Base-by-base conservation (phyloP, 148 eudicot genomes). In the Chenopodium album region DNA sequence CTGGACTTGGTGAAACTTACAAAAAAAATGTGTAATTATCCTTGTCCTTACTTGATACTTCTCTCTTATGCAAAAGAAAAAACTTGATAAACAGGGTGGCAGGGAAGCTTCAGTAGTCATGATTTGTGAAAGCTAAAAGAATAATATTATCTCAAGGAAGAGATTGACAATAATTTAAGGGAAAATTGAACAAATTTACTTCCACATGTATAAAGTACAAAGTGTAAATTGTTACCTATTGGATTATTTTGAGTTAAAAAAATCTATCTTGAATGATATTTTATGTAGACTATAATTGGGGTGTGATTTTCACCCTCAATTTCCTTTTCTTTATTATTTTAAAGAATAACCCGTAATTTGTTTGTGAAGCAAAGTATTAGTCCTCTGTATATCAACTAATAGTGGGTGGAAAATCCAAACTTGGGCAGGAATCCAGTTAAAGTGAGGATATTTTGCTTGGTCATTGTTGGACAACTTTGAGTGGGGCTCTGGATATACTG, bases 381-480 rank as follows among this genome's bases (percentile, higher is more conserved):
- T 26, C 4, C 54, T 41, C 4, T 17, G 56, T 28, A 71, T 46
- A 71, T n/a, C 48, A 20, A 65, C 59, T 76, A 28, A 81, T 54
- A 19, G 32, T 7, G 67, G 75, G 54, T 67, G 34, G 14, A 67
- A 46, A 12, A 46, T 47, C 76, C n/a, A 4, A 60, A 69, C 6
- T 23, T 76, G 66, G 67, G 31, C 82, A 82, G 89, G 86, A 28
- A 78, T 62, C 85, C 63, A 4, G 87, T 86, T 9, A 80, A 78
- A 11, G 26, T 86, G 41, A 86, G 88, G 88, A 41, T 85, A 85
- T 80, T 83, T 88, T 76, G 88, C 90, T 7, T 87, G 89, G 88
- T 85, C 90, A 19, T 79, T 88, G 73, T 34, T 88, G 73, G 90
- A 88, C 88, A 85, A 88, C 78, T 85, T 83, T 68, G 88, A 88